Evolutionary conservation across 2,329 filamentous ascomycete species (phyloP), one percentile per base, ranked within the genome.

Genomic region (Myriosclerotinia curreyana): DNA sequence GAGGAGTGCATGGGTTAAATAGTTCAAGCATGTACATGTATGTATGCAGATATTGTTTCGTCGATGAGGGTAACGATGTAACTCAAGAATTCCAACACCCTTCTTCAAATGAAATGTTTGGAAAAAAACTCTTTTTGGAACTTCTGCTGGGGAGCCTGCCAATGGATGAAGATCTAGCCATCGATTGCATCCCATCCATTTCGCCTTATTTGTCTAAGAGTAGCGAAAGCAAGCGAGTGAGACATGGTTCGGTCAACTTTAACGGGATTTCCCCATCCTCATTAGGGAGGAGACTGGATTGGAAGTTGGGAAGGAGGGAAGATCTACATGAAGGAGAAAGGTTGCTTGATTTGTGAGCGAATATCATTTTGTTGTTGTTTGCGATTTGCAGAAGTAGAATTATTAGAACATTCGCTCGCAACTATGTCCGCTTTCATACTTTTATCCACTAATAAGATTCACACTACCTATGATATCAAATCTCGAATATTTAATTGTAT

Each of bases 151-250:
- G 49, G 49, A 44, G 48, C 9, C 48, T 53, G 48, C 58, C 48
- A 60, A 60, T 60, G 34, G 42, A 15, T 40, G 50, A 46, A 62
- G 51, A 50, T 63, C 52, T 63, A 58, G 61, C 61, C 61, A 58
- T 31, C 36, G 42, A 62, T 46, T 9, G 31, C 28, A 46, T 8
- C 25, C 40, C 38, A 54, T 28, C 17, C 20, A 44, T 20, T 48
- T 53, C 60, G 52, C 60, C 54, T 48, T 38, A 31, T 58, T 59
- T 63, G 61, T 63, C 54, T 56, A 22, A 58, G 52, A 58, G 61
- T 50, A 63, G 61, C 31, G 61, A 63, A 63, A 40, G 14, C 25
- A 51, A 58, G 61, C 61, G 61, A 63, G 17, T 59, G 34, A 38
- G 40, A 38, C 52, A 58, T 34, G 61, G 61, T 58, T 59, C 28